phyloP scores from a whole-genome alignment of 345 rosid species.

The Populus simonii region DNA sequence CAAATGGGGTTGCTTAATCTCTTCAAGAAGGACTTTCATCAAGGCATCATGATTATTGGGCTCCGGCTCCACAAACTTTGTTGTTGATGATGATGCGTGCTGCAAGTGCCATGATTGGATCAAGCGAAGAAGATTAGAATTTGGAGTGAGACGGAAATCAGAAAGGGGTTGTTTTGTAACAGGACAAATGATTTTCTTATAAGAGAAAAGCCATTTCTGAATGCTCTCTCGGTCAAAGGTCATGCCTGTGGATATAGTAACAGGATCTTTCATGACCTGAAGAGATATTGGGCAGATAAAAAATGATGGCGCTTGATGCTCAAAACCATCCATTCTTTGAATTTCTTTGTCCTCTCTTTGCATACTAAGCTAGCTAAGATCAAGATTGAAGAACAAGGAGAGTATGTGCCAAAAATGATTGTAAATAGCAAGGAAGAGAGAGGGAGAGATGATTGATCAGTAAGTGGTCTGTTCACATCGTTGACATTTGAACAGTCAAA shows the following conservation, averaged over 20 bases:
- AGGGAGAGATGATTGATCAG: not conserved
- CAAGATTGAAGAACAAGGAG: not conserved
- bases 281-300: constrained; percentile 27
- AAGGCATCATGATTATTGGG: not conserved
- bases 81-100: not conserved
- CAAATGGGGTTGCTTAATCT: constrained; percentile 17
- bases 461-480: not conserved
- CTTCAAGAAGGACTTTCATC: constrained; percentile 11
- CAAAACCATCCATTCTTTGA: not conserved
- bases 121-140: constrained; percentile 29
- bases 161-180: constrained; percentile 18
- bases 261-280: constrained; percentile 45
- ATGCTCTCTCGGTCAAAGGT: constrained; percentile 50
- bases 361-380: not conserved
- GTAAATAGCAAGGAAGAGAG: too few species aligned
- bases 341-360: not conserved
- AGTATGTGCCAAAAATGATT: too few species aligned
- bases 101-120: constrained; percentile 19
- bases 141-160: constrained; percentile 22
- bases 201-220: constrained; percentile 47
- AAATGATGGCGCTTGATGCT: constrained; percentile 2
- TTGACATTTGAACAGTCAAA: constrained; percentile 22
- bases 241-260: constrained; percentile 49
- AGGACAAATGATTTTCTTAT: constrained; percentile 44
- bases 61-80: not conserved